Evolutionary conservation across 1,139 yeast genomes (phyloP).

Genomic region (Pneumocystis sp.): DNA sequence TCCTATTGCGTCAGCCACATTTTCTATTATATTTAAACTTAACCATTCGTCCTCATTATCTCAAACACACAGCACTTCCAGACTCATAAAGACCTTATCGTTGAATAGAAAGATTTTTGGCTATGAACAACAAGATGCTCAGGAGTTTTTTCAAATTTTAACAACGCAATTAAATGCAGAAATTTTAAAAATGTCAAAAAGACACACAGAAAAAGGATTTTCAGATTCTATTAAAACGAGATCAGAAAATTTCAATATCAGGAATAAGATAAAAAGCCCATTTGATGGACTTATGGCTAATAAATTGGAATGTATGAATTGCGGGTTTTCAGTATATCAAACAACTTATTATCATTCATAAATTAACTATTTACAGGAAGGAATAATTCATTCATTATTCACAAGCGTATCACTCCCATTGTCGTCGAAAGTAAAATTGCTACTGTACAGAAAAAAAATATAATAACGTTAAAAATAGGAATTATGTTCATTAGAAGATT

Average conservation of each 20-base stretch:
- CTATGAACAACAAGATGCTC: background rate
- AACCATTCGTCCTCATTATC: background rate
- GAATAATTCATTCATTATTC: background rate
- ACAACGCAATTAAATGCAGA: background rate
- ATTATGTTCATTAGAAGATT: background rate
- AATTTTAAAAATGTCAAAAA: background rate
- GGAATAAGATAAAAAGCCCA: background rate
- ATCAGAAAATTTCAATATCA: background rate
- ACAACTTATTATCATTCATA: background rate
- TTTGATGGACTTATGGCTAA: constrained; percentile 1
- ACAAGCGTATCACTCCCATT: background rate
- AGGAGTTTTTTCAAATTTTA: background rate
- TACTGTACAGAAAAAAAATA: background rate
- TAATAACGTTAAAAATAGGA: background rate
- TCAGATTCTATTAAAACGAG: background rate
- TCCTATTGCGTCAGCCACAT: constrained; percentile 1
- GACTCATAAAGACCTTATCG: background rate
- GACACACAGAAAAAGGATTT: background rate
- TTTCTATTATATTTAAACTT: background rate
- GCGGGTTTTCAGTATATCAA: background rate
- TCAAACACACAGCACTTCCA: background rate
- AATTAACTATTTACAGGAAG: background rate
- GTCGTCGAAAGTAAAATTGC: background rate
- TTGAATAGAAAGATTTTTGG: background rate
- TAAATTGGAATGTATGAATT: background rate